Conservation (phyloP, 352 stramenopile species). For the Saprolegnia parasitica region DNA sequence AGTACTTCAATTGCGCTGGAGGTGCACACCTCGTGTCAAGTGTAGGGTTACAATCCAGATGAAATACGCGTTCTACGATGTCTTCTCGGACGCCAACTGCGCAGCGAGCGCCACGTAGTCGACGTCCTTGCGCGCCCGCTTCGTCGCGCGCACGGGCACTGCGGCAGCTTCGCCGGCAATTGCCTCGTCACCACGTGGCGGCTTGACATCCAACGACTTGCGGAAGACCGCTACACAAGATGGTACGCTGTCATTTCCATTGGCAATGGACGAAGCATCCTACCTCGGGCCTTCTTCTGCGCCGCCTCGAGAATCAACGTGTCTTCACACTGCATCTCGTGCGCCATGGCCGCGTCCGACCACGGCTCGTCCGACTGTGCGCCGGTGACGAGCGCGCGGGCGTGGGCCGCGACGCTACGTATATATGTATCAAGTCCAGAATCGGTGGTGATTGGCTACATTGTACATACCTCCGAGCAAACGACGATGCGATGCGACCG, state of each 20-base stretch:
- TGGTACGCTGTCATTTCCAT: no score
- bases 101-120: slow-evolving; percentile 66
- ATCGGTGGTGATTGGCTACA: background rate
- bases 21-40: no score
- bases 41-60: no score
- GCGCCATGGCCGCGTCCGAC: slow-evolving; percentile 10
- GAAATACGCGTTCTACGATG: no score
- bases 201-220: background rate
- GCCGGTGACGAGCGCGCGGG: slow-evolving; percentile 51
- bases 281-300: slow-evolving; percentile 10
- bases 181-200: slow-evolving; percentile 40
- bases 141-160: slow-evolving; percentile 40
- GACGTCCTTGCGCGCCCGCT: slow-evolving; percentile 52
- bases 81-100: slow-evolving; percentile 37
- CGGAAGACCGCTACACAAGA: background rate
- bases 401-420: slow-evolving; percentile 59
- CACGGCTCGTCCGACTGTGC: slow-evolving; percentile 34
- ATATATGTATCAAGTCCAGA: background rate
- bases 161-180: slow-evolving; percentile 44
- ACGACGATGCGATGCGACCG: slow-evolving; percentile 71
- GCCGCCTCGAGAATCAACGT: slow-evolving; percentile 11
- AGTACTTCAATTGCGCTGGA: no score
- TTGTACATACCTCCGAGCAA: slow-evolving; percentile 41
- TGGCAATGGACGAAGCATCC: background rate
- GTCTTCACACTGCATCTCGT: slow-evolving; percentile 15